Percentiles rank a stretch among this genome's conserved stretches.
Evolutionary conservation across 2,329 filamentous ascomycete species (phyloP).

Genomic region (Microsporum ferrugineum): DNA sequence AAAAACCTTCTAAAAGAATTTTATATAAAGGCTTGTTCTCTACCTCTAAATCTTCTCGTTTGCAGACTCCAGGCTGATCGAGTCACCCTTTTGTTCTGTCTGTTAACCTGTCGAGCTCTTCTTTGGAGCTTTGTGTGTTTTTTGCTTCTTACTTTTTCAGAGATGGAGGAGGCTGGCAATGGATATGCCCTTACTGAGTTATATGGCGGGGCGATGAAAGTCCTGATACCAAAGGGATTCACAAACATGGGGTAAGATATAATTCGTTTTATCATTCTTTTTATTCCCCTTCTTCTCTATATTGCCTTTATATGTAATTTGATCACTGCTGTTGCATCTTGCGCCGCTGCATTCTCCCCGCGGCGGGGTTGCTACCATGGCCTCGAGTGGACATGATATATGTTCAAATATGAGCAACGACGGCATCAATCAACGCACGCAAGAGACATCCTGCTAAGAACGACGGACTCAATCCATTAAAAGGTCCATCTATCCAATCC

Average conservation of each 20-base stretch:
- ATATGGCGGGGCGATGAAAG: constrained; percentile 20
- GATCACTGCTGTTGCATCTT: neutral
- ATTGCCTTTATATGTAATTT: neutral
- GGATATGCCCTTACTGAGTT: constrained; percentile 11
- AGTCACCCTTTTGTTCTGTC: neutral
- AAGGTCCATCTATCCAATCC: constrained; percentile 17
- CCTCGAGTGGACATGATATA: neutral
- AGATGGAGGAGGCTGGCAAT: constrained; percentile 4
- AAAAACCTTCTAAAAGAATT: neutral
- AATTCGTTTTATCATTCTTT: neutral
- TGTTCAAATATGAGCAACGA: neutral
- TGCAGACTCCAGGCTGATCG: neutral
- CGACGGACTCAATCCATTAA: neutral
- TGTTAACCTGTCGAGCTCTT: neutral
- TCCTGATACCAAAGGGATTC: constrained; percentile 16
- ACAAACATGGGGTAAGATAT: constrained; percentile 18
- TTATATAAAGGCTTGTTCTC: neutral
- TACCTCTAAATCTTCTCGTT: neutral
- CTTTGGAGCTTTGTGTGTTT: neutral
- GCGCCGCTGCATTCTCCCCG: neutral
- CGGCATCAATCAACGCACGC: neutral
- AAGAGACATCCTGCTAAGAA: neutral
- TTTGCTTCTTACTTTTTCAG: neutral
- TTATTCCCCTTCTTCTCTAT: neutral
- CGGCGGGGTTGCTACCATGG: neutral